Evolutionary conservation across 177 flowering plant species (phyloP).

Genomic region (Vitis hybrid): DNA sequence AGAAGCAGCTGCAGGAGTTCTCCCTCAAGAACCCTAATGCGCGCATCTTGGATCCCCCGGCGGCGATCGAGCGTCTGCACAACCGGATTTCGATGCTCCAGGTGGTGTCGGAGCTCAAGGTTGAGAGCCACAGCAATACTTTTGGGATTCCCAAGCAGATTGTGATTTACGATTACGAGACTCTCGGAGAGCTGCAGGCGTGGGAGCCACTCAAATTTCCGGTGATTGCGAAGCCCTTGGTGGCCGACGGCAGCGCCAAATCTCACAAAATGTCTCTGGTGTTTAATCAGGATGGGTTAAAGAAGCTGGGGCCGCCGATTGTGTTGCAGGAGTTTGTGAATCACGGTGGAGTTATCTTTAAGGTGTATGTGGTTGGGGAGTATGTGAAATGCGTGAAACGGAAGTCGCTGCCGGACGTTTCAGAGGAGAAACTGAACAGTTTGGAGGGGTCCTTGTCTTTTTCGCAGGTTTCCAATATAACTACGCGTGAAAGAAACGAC

Average conservation of each 20-base stretch:
- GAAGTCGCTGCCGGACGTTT: conserved; percentile 78
- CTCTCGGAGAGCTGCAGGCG: conserved; percentile 29
- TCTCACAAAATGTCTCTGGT: conserved; percentile 88
- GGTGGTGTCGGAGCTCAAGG: conserved; percentile 56
- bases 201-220: conserved; percentile 62
- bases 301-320: conserved; percentile 63
- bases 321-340: conserved; percentile 92
- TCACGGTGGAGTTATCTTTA: conserved; percentile 92
- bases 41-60: conserved; percentile 60
- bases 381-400: conserved; percentile 78
- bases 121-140: conserved; percentile 26
- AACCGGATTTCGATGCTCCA: conserved; percentile 87
- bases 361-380: conserved; percentile 86
- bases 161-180: conserved; percentile 48
- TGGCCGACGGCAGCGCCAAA: conserved; percentile 86
- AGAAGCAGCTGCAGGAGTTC: conserved; percentile 49
- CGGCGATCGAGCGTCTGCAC: conserved; percentile 68
- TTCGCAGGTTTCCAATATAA: conserved; percentile 81
- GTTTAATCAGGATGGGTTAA: conserved; percentile 56
- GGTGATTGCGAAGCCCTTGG: conserved; percentile 87
- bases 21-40: conserved; percentile 41
- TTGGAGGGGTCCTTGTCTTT: conserved; percentile 60
- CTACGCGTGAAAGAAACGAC: conserved; percentile 33
- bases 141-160: conserved; percentile 80
- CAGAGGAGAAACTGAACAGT: conserved; percentile 60